These are phyloP conservation scores for Suillus weaverae DNA, from an alignment of 768 basidiomycete genomes.

Conservation along the genomic window DNA sequence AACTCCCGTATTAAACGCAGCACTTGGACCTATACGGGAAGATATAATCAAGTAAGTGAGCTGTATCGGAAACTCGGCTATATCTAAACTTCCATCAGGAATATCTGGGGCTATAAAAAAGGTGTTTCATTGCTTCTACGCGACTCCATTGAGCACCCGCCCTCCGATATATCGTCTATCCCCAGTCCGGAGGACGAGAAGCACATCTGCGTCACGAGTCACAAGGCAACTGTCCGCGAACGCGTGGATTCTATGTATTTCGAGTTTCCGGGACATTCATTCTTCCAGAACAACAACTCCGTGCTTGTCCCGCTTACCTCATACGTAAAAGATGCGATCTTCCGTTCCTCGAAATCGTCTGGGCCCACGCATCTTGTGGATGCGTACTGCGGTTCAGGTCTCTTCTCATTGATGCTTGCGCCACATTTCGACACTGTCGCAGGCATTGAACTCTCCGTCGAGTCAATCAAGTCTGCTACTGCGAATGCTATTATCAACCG, in stretches of 20 bases:
- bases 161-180: constrained; percentile 20
- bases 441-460: constrained; percentile 83
- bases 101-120: constrained; percentile 76
- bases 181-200: constrained; percentile 44
- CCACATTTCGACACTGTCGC: constrained; percentile 72
- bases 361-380: constrained; percentile 87
- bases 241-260: constrained; percentile 79
- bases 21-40: constrained; percentile 58
- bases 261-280: constrained; percentile 83
- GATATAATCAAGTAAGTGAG: constrained; percentile 63
- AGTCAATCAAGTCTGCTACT: constrained; percentile 68
- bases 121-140: constrained; percentile 91
- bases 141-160: constrained; percentile 60
- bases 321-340: constrained; percentile 79
- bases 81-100: constrained; percentile 44
- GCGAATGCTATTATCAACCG: constrained; percentile 66
- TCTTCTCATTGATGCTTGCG: constrained; percentile 85
- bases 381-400: constrained; percentile 88
- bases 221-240: constrained; percentile 80
- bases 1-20: constrained; percentile 73
- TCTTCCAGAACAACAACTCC: constrained; percentile 99
- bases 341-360: constrained; percentile 28
- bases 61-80: background rate
- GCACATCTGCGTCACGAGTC: constrained; percentile 83
- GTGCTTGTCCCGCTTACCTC: constrained; percentile 82